A percentile compares a stretch with the other conserved stretches of the same genome.
Conservation (phyloP, 2,329 filamentous ascomycete genomes). For the Lasiodiplodia hormozganensis region DNA sequence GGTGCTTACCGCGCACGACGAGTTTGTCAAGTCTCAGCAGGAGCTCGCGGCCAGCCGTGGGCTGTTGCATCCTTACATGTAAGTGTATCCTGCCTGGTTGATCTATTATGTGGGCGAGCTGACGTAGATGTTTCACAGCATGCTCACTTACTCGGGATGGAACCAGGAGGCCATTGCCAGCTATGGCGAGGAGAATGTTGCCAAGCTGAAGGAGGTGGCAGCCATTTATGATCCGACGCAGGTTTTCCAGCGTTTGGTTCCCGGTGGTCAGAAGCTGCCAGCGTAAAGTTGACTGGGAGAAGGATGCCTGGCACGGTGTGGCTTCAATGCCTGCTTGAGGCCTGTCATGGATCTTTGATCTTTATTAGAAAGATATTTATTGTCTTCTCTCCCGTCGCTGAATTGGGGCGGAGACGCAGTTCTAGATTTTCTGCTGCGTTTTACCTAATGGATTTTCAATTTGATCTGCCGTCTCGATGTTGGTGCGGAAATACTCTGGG, state of each 20-base stretch:
- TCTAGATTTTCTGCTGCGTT: neutral
- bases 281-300: neutral
- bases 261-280: conserved; percentile 51
- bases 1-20: neutral
- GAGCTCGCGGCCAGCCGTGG: neutral
- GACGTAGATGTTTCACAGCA: neutral
- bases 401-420: neutral
- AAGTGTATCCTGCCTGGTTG: neutral
- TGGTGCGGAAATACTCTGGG: neutral
- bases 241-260: conserved; percentile 50
- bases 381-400: neutral
- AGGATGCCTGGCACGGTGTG: neutral
- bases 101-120: neutral
- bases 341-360: neutral
- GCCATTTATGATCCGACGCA: conserved; percentile 49
- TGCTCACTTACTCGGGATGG: conserved; percentile 30
- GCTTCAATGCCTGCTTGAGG: neutral
- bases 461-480: neutral
- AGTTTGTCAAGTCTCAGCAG: conserved; percentile 8
- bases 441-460: neutral
- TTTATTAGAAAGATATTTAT: neutral
- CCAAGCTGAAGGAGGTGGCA: conserved; percentile 43
- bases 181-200: conserved; percentile 49
- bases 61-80: conserved; percentile 1
- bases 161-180: conserved; percentile 51